phyloP scores from a whole-genome alignment of 805 yeast genomes.

The Myxozyma neglecta region DNA sequence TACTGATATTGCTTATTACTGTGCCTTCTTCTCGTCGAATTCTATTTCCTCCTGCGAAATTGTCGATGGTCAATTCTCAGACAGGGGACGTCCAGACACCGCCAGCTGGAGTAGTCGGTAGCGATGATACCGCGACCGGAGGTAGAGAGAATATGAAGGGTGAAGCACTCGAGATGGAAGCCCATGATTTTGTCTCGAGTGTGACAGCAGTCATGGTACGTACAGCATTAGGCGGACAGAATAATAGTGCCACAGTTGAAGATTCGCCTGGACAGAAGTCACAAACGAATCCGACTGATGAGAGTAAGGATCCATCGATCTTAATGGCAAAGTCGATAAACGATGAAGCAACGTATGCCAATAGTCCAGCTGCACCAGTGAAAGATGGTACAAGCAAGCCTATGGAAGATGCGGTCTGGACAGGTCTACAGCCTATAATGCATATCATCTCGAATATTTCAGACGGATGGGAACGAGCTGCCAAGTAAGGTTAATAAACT shows the following conservation, averaged over 20 bases:
- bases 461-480: constrained; percentile 20
- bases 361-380: neutral
- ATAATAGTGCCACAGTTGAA: neutral
- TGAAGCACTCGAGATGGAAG: constrained; percentile 20
- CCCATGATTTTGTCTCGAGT: constrained; percentile 13
- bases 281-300: neutral
- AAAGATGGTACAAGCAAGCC: constrained; percentile 7
- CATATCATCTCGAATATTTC: constrained; percentile 12
- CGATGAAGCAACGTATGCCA: neutral
- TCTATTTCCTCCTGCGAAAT: constrained; percentile 15
- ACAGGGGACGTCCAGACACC: constrained; percentile 8
- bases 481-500: constrained; percentile 1
- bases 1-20: neutral
- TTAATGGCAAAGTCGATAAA: constrained; percentile 3
- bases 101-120: constrained; percentile 6
- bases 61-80: neutral
- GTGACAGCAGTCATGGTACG: constrained; percentile 10
- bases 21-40: constrained; percentile 6
- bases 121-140: constrained; percentile 9
- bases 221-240: constrained; percentile 10
- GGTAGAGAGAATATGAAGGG: constrained; percentile 12
- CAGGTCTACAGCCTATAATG: constrained; percentile 11
- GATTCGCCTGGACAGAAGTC: neutral
- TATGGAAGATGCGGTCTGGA: constrained; percentile 18
- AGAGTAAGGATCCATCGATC: neutral